Conservation (phyloP, 768 basidiomycete genomes). For the Suillus cothurnatus region DNA sequence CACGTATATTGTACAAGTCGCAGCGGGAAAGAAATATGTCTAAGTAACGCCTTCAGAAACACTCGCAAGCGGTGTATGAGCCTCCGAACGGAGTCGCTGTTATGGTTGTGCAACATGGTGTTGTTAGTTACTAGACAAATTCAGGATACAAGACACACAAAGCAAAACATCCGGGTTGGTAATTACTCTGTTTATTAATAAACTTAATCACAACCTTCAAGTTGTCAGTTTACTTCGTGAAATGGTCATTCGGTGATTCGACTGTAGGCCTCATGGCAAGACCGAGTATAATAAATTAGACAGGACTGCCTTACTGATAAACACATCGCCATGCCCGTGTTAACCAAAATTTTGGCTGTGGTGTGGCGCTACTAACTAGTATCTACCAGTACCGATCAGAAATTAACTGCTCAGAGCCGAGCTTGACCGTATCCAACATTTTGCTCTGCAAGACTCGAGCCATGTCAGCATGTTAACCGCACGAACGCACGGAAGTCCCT, state of each 20-base stretch:
- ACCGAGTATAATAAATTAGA: not conserved
- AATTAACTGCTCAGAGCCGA: not conserved
- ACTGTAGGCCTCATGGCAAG: not conserved
- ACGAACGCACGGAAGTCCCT: not conserved
- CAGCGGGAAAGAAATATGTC: not conserved
- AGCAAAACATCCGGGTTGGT: not conserved
- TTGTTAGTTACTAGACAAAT: not conserved
- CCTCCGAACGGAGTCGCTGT: not conserved
- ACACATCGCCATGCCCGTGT: not conserved
- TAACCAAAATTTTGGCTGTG: not conserved
- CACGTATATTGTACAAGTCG: not conserved
- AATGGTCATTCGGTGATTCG: not conserved
- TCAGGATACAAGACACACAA: not conserved
- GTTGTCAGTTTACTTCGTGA: not conserved
- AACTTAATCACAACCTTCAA: not conserved
- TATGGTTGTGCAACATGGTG: not conserved
- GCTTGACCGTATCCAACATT: no score
- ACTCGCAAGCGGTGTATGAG: not conserved
- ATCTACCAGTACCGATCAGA: not conserved
- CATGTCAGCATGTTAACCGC: not conserved
- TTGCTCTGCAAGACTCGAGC: not conserved
- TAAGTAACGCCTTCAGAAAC: not conserved
- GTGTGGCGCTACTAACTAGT: not conserved
- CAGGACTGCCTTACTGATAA: not conserved
- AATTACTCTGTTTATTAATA: not conserved